phyloP scores from a whole-genome alignment of 1,284 basidiomycete genomes.

The Sanghuangporus weigelae region DNA sequence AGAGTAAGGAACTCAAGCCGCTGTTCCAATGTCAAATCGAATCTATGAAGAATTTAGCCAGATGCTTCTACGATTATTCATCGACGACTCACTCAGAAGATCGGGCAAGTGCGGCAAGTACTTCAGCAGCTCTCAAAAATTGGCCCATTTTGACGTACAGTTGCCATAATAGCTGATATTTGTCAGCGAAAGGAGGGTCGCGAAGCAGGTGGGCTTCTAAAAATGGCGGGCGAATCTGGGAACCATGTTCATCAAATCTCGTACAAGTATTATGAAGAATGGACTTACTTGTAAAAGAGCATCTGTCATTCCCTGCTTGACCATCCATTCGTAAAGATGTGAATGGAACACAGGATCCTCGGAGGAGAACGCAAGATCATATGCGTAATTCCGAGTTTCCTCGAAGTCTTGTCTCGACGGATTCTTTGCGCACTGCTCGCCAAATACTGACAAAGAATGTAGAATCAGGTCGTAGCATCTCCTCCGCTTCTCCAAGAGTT shows the following conservation, averaged over 20 bases:
- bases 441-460: conserved; percentile 78
- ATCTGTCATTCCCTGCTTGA: conserved; percentile 74
- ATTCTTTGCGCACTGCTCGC: conserved; percentile 47
- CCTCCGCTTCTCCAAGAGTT: conserved; percentile 55
- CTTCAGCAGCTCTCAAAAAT: conserved; percentile 80
- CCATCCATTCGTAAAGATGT: conserved; percentile 91
- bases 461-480: conserved; percentile 82
- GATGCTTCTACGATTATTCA: conserved; percentile 1
- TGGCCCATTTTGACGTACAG: conserved; percentile 92
- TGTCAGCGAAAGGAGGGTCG: conserved; percentile 75
- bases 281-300: conserved; percentile 79
- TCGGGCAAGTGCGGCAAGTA: conserved; percentile 83
- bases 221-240: conserved; percentile 74
- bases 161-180: conserved; percentile 93
- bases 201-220: conserved; percentile 85
- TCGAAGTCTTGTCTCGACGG: conserved; percentile 48
- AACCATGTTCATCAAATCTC: not conserved
- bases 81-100: conserved; percentile 63
- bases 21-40: conserved; percentile 63
- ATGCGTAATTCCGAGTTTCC: conserved; percentile 65
- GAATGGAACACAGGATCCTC: conserved; percentile 94
- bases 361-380: conserved; percentile 77
- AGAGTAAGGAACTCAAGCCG: conserved; percentile 89
- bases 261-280: not conserved
- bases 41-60: conserved; percentile 36